Base-by-base conservation (phyloP, 345 rosid genomes). In the Dimocarpus longan region DNA sequence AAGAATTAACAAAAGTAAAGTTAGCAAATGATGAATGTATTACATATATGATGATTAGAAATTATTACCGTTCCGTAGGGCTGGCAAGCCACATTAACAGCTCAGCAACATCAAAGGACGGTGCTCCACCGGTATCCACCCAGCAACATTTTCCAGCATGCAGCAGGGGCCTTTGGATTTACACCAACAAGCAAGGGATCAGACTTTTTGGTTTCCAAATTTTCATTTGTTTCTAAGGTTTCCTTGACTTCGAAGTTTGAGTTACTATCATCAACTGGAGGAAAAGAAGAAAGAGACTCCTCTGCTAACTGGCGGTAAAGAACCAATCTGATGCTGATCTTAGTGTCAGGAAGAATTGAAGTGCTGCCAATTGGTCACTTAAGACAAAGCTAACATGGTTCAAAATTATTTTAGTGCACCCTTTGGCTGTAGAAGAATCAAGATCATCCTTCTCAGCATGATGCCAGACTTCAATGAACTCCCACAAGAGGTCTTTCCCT, bases 281-380 rank as follows among this genome's bases (percentile, higher is more conserved):
- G 97, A 82, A 84, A 94, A 71, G 99, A 96, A 79, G 98, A 93
- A 59, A 96, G 92, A 80, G 99, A 94, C 83, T 96, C 98, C 85
- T 89, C 99, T 5, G 98, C 98, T 57, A 96, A 84, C 75, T 96
- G 97, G 40, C 94, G 88, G 63, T 91, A 94, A 66, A 96, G 95
- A 83, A 94, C 97, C 83, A 96, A 85, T 84, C 93, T 84, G 99
- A 94, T 8, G 98, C 94, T 18, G 97, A 91, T 88, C 98, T 93
- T 80, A 94, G 71, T 59, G 83, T 86, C 75, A 96, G 94, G 28
- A 98, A 96, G 89, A 94, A 91, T 75, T 91, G 91, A 1, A 96
- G 86, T 1, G 97, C 85, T 64, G 91, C 89, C 87, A 94, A 79
- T 18, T 90, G 81, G 42, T 83, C 89, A 78, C 90, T 83, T 67